Percentiles rank a stretch among this genome's conserved stretches.
phyloP scores from a whole-genome alignment of 306 rosid genomes.

The Trifolium subterraneum region DNA sequence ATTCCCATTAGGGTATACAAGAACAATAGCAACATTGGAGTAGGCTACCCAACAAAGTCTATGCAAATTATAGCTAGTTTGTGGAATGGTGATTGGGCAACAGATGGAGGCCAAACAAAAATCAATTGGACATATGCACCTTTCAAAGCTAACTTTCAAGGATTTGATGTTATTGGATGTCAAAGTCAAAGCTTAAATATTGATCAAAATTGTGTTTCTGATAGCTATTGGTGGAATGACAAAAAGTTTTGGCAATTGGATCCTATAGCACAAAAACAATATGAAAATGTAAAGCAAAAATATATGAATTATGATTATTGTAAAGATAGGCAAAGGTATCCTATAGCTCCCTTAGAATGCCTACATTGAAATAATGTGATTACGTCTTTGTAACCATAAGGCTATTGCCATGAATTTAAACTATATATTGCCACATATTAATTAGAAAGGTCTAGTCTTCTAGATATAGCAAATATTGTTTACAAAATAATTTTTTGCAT shows the following conservation, averaged over 20 bases:
- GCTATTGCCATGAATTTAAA: neutral
- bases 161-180: slow-evolving; percentile 56
- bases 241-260: slow-evolving; percentile 45
- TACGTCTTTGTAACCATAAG: neutral
- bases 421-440: neutral
- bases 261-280: neutral
- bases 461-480: neutral
- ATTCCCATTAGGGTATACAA: slow-evolving; percentile 60
- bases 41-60: slow-evolving; percentile 47
- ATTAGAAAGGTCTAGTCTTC: neutral
- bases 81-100: slow-evolving; percentile 76
- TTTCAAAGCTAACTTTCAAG: slow-evolving; percentile 55
- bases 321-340: slow-evolving; percentile 44
- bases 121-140: slow-evolving; percentile 59
- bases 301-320: slow-evolving; percentile 59
- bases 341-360: slow-evolving; percentile 63
- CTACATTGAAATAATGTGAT: neutral
- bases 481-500: too few species aligned
- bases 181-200: neutral
- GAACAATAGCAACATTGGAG: slow-evolving; percentile 48
- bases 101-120: slow-evolving; percentile 59
- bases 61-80: slow-evolving; percentile 56
- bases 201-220: slow-evolving; percentile 41
- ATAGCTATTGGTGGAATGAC: slow-evolving; percentile 54
- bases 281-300: slow-evolving; percentile 42